These are phyloP conservation scores for Calvatia gigantea DNA, from an alignment of 768 basidiomycete species.

Conservation along the genomic window DNA sequence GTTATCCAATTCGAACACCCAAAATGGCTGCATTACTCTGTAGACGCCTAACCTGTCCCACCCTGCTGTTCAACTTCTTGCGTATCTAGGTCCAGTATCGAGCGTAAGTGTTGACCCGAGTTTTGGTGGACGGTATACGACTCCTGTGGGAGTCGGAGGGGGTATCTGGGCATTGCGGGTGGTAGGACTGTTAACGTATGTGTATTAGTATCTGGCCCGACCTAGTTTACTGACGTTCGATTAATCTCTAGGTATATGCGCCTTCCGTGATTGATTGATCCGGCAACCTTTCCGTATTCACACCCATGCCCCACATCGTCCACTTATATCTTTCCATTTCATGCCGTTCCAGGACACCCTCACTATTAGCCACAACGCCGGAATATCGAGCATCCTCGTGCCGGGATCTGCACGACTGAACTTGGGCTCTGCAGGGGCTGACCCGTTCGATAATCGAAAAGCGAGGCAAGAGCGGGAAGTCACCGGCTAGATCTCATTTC, in stretches of 20 bases:
- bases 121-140: conserved; percentile 84
- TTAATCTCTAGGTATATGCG: conserved; percentile 77
- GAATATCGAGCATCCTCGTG: conserved; percentile 82
- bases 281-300: conserved; percentile 47
- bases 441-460: conserved; percentile 88
- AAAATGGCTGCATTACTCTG: conserved; percentile 91
- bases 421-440: conserved; percentile 89
- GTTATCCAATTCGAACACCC: conserved; percentile 93
- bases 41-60: conserved; percentile 95
- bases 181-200: conserved; percentile 85
- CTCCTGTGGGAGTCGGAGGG: too few species aligned
- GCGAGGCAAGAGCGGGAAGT: conserved; percentile 88
- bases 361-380: conserved; percentile 71
- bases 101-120: conserved; percentile 82
- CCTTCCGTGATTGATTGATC: conserved; percentile 63
- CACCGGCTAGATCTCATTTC: conserved; percentile 88
- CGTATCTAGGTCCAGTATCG: conserved; percentile 85
- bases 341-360: too few species aligned
- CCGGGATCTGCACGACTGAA: conserved; percentile 93
- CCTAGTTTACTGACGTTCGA: conserved; percentile 6
- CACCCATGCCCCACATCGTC: conserved; percentile 64
- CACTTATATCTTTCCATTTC: conserved; percentile 72
- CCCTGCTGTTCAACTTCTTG: conserved; percentile 87
- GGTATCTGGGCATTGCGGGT: too few species aligned
- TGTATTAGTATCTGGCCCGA: conserved; percentile 4